Percentiles rank a stretch among this genome's conserved stretches.
phyloP scores from a whole-genome alignment of 257 asterid species.

The Lycium ferocissimum region DNA sequence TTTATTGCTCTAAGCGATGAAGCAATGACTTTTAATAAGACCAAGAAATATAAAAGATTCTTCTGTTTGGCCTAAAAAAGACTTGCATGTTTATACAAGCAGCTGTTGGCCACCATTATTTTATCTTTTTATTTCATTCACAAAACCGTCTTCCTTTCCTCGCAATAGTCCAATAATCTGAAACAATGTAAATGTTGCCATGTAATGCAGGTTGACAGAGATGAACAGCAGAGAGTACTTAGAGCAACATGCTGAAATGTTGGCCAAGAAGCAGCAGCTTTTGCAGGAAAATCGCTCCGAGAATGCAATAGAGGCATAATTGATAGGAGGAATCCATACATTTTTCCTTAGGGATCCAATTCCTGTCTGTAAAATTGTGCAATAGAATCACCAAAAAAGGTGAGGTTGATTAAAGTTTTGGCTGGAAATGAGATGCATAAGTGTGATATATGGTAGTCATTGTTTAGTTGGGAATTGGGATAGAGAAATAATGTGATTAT shows the following conservation, averaged over 20 bases:
- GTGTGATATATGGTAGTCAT: slow-evolving; percentile 10
- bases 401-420: not conserved
- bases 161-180: not conserved
- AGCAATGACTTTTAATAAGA: no score
- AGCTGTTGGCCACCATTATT: not conserved
- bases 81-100: not conserved
- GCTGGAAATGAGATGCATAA: not conserved
- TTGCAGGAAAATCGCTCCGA: not conserved
- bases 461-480: not conserved
- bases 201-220: slow-evolving; percentile 49
- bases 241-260: slow-evolving; percentile 68
- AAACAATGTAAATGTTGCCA: not conserved
- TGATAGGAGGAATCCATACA: not conserved
- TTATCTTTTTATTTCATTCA: not conserved
- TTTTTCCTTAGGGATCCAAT: slow-evolving; percentile 26
- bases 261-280: slow-evolving; percentile 35
- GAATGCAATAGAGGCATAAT: slow-evolving; percentile 30
- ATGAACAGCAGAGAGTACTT: slow-evolving; percentile 85
- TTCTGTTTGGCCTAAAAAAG: not conserved
- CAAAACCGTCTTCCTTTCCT: not conserved
- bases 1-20: no score
- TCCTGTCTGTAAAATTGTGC: slow-evolving; percentile 43
- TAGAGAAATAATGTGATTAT: not conserved
- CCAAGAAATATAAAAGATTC: not conserved
- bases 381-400: not conserved